phyloP scores from a whole-genome alignment of 192 early-diverging fungal genomes.

The Podila epigama region DNA sequence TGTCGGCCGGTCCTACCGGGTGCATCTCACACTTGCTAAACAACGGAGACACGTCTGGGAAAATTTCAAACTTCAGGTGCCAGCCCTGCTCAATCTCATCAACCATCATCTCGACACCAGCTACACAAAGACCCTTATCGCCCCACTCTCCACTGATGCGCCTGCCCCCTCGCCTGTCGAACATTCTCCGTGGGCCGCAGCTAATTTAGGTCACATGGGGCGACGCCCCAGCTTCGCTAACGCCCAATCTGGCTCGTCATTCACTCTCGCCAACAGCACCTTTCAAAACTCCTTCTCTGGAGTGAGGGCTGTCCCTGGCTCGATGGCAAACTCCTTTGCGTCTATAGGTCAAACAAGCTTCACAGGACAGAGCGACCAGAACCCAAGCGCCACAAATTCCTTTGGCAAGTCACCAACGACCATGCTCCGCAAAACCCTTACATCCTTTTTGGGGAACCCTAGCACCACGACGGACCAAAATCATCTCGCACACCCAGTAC shows the following conservation, averaged over 20 bases:
- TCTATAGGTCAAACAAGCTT: neutral
- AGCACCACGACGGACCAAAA: slow-evolving; percentile 4
- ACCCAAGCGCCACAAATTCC: slow-evolving; percentile 18
- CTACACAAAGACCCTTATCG: slow-evolving; percentile 38
- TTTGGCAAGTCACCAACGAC: slow-evolving; percentile 44
- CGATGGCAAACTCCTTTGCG: slow-evolving; percentile 6
- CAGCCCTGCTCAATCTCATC: slow-evolving; percentile 25
- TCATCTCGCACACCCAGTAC: slow-evolving; percentile 1
- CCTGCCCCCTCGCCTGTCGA: slow-evolving; percentile 48
- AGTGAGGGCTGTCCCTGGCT: slow-evolving; percentile 36
- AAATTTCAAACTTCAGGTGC: slow-evolving; percentile 26
- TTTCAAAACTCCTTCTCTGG: slow-evolving; percentile 27
- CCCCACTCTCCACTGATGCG: slow-evolving; percentile 34
- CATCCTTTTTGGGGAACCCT: slow-evolving; percentile 14
- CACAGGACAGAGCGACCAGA: slow-evolving; percentile 3
- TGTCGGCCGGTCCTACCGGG: slow-evolving; percentile 15
- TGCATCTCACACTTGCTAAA: slow-evolving; percentile 18
- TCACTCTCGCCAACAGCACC: slow-evolving; percentile 8
- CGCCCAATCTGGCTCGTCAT: slow-evolving; percentile 3
- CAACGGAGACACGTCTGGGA: slow-evolving; percentile 34
- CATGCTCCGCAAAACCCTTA: slow-evolving; percentile 24
- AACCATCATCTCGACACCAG: slow-evolving; percentile 37
- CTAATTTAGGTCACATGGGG: slow-evolving; percentile 15
- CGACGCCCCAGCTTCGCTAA: slow-evolving; percentile 22
- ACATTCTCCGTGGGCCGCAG: slow-evolving; percentile 34